Evolutionary conservation across 441 rosid genomes (phyloP).

Genomic region (Croton laevigatus): DNA sequence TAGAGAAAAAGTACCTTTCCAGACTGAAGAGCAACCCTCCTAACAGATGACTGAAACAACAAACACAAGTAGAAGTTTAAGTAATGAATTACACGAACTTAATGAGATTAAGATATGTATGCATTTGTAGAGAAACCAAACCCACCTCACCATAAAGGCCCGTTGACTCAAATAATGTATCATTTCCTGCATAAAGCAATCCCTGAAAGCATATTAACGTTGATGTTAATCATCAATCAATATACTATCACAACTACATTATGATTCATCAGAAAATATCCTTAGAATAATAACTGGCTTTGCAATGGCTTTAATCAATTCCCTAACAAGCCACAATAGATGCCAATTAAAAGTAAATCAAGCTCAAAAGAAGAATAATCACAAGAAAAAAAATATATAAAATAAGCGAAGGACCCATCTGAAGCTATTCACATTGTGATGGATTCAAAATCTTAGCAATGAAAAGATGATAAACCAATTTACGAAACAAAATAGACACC

Average conservation of each 20-base stretch:
- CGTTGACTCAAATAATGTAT: conserved; percentile 78
- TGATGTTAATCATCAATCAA: neutral
- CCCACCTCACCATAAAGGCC: conserved; percentile 60
- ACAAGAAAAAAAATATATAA: neutral
- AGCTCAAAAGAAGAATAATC: neutral
- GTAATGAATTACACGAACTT: neutral
- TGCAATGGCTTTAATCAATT: neutral
- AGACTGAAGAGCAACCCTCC: conserved; percentile 66
- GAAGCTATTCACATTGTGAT: neutral
- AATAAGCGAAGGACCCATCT: neutral
- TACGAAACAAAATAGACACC: neutral
- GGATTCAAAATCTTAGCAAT: neutral
- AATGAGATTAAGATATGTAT: neutral
- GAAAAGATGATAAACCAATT: neutral
- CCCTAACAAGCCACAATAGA: neutral
- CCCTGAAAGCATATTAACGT: conserved; percentile 50
- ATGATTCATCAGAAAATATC: neutral
- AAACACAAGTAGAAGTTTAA: conserved; percentile 18
- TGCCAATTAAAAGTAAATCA: neutral
- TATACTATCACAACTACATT: neutral
- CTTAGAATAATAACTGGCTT: neutral
- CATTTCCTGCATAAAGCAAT: conserved; percentile 74
- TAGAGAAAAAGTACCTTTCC: conserved; percentile 64
- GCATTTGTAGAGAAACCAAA: conserved; percentile 18
- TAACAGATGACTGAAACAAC: conserved; percentile 73